Base-by-base conservation (phyloP, 805 yeast species). In the Ascoidea tarda region DNA sequence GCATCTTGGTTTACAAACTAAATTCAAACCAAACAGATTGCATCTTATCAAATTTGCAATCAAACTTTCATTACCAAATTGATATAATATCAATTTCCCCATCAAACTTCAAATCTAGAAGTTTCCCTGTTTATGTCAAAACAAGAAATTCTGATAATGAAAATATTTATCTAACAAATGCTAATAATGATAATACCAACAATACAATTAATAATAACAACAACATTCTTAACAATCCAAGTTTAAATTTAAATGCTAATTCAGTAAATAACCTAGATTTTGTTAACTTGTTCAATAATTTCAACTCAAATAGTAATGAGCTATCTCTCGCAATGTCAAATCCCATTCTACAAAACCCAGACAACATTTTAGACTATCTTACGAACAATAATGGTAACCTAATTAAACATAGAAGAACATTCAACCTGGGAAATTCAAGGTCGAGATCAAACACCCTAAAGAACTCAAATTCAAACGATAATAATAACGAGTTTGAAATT, bases 401-500 rank as follows among this genome's bases (percentile, higher is more conserved):
- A 14, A 38, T 38, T 4, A 38, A 38, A 38, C 44, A 38, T 38
- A 38, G 44, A 38, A 38, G 44, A 38, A 38, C 44, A 38, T 38
- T 38, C 44, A 38, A 38, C 14, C 44, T 10, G 14, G 44, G 49
- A 44, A 21, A 21, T 21, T 38, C 44, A 38, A 38, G 44, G 14
- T 38, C 44, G 4, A 38, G 44, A 38, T 38, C 44, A 38, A 38
- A 38, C 4, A 38, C 44, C 14, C 14, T 56, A n/a, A 53, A 54
- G 28, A 49, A 46, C 12, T 49, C 48, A 6, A 56, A 55, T 31
- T 48, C 52, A 2, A 38, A 48, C 14, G 58, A 53, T 3, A 52
- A 54, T 8, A 48, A 47, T 4, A 56, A 55, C 32, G 58, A 62
- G 52, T 54, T 69, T 38, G 63, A 65, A 56, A 54, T 62, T 5